These are phyloP conservation scores for Pseudogymnoascus pannorum DNA, from an alignment of 2,329 filamentous ascomycete genomes.

Conservation along the genomic window DNA sequence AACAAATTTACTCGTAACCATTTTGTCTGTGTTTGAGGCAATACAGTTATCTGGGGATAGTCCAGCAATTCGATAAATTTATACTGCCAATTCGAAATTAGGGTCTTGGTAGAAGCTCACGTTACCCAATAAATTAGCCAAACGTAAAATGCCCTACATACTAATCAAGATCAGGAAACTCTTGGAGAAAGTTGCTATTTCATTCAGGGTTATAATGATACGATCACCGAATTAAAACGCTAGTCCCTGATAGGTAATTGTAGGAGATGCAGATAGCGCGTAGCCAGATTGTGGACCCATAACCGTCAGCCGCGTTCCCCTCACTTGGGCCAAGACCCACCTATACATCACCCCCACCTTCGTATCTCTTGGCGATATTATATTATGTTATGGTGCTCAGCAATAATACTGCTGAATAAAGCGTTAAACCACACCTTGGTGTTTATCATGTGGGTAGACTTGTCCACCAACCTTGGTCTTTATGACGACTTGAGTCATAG, in stretches of 20 bases:
- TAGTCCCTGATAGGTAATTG: background rate
- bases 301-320: background rate
- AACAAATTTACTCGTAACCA: background rate
- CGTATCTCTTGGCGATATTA: background rate
- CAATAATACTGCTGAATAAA: background rate
- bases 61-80: background rate
- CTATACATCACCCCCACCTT: background rate
- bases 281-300: background rate
- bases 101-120: background rate
- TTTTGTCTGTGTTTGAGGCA: background rate
- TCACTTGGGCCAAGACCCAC: background rate
- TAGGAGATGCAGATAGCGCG: background rate
- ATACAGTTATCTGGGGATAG: background rate
- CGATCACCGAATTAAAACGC: background rate
- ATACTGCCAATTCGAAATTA: background rate
- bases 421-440: background rate
- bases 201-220: background rate
- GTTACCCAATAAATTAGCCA: background rate
- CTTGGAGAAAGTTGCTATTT: background rate
- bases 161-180: slow-evolving; percentile 2
- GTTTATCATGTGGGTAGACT: background rate
- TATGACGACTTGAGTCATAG: background rate
- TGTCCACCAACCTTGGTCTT: background rate
- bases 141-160: background rate
- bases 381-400: background rate